A percentile compares a stretch with the other conserved stretches of the same genome.
phyloP scores from a whole-genome alignment of 352 stramenopile species.

The Thraustochytrium sp. region DNA sequence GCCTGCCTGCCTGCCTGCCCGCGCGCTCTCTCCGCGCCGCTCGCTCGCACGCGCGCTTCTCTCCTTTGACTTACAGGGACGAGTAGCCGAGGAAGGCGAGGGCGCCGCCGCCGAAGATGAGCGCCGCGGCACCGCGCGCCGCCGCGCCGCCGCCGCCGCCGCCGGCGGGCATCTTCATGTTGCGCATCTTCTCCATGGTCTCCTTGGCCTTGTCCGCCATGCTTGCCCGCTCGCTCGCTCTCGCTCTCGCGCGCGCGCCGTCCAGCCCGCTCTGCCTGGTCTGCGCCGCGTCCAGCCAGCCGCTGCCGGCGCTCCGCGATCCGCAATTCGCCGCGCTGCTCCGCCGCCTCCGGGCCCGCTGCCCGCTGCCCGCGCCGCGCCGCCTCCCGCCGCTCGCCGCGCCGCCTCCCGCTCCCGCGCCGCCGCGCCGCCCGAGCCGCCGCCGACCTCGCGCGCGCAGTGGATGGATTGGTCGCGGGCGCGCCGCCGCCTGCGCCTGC shows the following conservation, averaged over 20 bases:
- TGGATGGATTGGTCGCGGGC: too few relatives aligned
- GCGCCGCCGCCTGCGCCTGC: too few relatives aligned
- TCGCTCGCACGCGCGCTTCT: not conserved
- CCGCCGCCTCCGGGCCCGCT: too few relatives aligned
- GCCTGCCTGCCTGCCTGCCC: not conserved
- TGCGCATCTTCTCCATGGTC: slow-evolving; percentile 38
- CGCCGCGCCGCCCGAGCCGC: too few relatives aligned
- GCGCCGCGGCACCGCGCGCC: not conserved
- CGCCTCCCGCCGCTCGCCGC: too few relatives aligned
- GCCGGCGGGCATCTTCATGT: slow-evolving; percentile 32
- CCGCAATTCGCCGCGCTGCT: too few relatives aligned
- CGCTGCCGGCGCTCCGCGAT: too few relatives aligned
- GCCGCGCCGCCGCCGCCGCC: slow-evolving; percentile 5
- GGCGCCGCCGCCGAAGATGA: not conserved
- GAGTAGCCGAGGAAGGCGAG: slow-evolving; percentile 28
- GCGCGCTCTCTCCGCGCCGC: not conserved
- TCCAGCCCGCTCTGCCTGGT: not conserved
- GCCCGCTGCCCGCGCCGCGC: too few relatives aligned
- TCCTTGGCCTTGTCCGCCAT: slow-evolving; percentile 44
- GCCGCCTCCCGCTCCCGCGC: too few relatives aligned
- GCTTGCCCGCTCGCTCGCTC: not conserved
- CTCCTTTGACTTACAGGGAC: slow-evolving; percentile 5
- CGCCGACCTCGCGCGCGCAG: too few relatives aligned
- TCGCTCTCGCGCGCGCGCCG: not conserved
- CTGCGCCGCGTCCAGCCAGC: not conserved